A percentile compares a stretch with the other conserved stretches of the same genome.
phyloP scores from a whole-genome alignment of 176 grass and related monocot species.

The Zoysia pacifica region DNA sequence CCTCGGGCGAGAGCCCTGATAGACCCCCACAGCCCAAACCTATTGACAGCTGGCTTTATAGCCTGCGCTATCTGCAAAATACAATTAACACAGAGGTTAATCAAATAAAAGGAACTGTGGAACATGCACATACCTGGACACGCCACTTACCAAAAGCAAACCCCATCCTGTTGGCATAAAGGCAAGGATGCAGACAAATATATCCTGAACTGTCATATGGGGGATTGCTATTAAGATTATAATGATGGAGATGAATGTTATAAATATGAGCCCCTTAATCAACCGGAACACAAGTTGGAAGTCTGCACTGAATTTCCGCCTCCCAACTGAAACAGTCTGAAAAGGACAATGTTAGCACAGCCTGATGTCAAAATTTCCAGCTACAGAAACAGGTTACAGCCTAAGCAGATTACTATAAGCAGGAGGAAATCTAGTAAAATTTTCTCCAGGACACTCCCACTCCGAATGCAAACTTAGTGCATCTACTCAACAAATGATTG shows the following conservation, averaged over 20 bases:
- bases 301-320: constrained; percentile 71
- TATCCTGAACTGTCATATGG: constrained; percentile 86
- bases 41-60: constrained; percentile 44
- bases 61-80: constrained; percentile 69
- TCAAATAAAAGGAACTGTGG: not conserved
- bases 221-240: constrained; percentile 76
- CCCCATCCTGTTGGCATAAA: constrained; percentile 98
- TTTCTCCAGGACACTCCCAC: not conserved
- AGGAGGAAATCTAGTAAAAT: not conserved
- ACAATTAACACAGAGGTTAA: not conserved
- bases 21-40: constrained; percentile 61
- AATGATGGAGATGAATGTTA: constrained; percentile 71
- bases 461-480: not conserved
- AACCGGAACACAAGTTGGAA: constrained; percentile 94
- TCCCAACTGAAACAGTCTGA: constrained; percentile 76
- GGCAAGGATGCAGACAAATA: constrained; percentile 83
- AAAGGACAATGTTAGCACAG: constrained; percentile 1
- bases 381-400: not conserved
- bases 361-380: not conserved
- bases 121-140: not conserved
- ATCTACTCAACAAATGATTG: not conserved
- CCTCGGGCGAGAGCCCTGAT: constrained; percentile 73
- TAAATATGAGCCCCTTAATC: constrained; percentile 89
- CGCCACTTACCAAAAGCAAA: constrained; percentile 66
- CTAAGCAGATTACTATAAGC: not conserved